phyloP scores from a whole-genome alignment of 2,329 filamentous ascomycete genomes.

The Diaporthe vexans region DNA sequence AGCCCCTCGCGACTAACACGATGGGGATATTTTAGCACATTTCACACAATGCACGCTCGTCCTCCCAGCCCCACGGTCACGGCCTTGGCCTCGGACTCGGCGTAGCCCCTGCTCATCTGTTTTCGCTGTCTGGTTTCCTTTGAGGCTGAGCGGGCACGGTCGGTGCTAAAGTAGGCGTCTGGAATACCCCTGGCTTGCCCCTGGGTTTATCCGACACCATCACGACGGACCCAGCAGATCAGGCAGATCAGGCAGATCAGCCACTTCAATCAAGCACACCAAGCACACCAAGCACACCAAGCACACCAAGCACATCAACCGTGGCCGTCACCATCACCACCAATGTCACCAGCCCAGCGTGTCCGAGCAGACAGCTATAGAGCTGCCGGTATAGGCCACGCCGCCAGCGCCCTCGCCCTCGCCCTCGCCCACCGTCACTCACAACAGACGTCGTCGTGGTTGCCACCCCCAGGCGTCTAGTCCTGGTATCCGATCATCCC shows the following conservation, averaged over 20 bases:
- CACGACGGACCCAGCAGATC: neutral
- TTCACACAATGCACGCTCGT: neutral
- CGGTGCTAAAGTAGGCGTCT: slow-evolving; percentile 6
- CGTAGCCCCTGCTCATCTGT: slow-evolving; percentile 28
- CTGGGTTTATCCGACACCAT: slow-evolving; percentile 15
- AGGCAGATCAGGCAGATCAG: neutral
- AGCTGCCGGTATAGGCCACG: neutral
- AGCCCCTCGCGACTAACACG: neutral
- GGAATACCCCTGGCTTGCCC: neutral
- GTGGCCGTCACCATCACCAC: neutral
- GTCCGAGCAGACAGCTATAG: slow-evolving; percentile 3
- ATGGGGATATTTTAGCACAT: neutral
- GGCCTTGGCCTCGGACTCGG: slow-evolving; percentile 72
- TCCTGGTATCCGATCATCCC: slow-evolving; percentile 18
- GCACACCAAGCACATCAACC: neutral
- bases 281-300: too few species aligned
- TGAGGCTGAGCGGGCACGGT: slow-evolving; percentile 31
- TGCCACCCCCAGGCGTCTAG: slow-evolving; percentile 4
- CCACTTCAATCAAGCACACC: too few species aligned
- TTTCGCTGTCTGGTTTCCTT: slow-evolving; percentile 4
- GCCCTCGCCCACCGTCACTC: neutral
- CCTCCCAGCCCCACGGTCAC: slow-evolving; percentile 56
- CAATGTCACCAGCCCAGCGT: neutral
- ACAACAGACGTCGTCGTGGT: neutral
- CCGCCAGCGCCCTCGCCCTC: neutral